Conservation (phyloP, 768 basidiomycete species). For the Favolaschia claudopus region DNA sequence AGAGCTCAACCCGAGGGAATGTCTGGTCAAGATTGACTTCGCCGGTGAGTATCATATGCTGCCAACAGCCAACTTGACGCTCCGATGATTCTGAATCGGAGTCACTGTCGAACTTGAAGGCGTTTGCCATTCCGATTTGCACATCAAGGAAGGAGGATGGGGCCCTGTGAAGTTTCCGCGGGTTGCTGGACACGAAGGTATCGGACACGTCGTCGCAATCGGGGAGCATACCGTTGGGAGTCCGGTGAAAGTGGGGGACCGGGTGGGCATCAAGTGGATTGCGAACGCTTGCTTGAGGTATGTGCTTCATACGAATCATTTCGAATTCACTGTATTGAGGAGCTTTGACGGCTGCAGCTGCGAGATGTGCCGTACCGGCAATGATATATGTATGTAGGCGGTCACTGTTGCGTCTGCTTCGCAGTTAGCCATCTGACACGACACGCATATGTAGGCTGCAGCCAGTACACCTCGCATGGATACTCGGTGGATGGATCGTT, state of each 20-base stretch:
- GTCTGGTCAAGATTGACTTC: slow-evolving; percentile 74
- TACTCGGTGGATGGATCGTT: slow-evolving; percentile 77
- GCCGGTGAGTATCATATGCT: slow-evolving; percentile 51
- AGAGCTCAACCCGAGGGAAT: slow-evolving; percentile 67
- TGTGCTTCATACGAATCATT: background rate
- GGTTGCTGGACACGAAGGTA: slow-evolving; percentile 83
- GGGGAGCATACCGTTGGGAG: slow-evolving; percentile 58
- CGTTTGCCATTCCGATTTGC: slow-evolving; percentile 79
- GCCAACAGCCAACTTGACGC: background rate
- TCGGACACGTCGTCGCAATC: slow-evolving; percentile 81
- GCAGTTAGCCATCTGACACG: background rate
- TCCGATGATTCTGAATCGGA: background rate
- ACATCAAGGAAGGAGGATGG: slow-evolving; percentile 76
- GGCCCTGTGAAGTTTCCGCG: slow-evolving; percentile 60
- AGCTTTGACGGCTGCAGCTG: slow-evolving; percentile 46
- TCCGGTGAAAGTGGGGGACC: slow-evolving; percentile 72
- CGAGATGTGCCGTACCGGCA: slow-evolving; percentile 74
- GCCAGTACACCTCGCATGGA: slow-evolving; percentile 58
- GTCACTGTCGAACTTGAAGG: too few species aligned
- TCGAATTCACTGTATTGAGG: background rate
- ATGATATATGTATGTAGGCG: slow-evolving; percentile 51
- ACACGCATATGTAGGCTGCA: slow-evolving; percentile 51
- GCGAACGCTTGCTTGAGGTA: slow-evolving; percentile 47
- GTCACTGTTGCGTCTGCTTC: background rate
- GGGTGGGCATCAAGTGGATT: slow-evolving; percentile 84